Conservation (phyloP, 306 rosid species). For the Malus orientalis region DNA sequence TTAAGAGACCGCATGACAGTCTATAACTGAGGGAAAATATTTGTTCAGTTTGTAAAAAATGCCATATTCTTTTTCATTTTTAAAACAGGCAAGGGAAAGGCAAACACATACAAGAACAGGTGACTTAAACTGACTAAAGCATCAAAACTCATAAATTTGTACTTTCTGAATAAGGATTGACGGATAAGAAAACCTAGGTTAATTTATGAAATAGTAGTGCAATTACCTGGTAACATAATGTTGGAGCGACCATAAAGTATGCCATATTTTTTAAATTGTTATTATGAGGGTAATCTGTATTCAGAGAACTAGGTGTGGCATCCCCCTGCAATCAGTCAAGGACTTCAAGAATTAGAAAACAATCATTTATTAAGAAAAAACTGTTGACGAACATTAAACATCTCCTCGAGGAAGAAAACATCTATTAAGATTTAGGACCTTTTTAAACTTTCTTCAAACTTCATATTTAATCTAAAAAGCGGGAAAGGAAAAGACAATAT, state of each 20-base stretch:
- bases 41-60: neutral
- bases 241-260: slow-evolving; percentile 97
- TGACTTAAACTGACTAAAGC: neutral
- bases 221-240: slow-evolving; percentile 91
- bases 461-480: neutral
- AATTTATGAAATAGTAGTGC: neutral
- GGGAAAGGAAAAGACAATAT: neutral
- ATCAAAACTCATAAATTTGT: neutral
- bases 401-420: neutral
- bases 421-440: neutral
- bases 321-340: slow-evolving; percentile 52
- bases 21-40: neutral
- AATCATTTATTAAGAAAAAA: neutral
- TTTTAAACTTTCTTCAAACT: neutral
- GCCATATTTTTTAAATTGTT: slow-evolving; percentile 62
- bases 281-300: slow-evolving; percentile 36
- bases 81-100: neutral
- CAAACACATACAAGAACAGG: neutral
- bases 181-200: neutral
- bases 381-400: neutral
- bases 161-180: neutral
- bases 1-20: neutral
- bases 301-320: slow-evolving; percentile 29
- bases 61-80: neutral
- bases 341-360: slow-evolving; percentile 12